These are phyloP conservation scores for Fomitopsis serialis DNA, from an alignment of 768 basidiomycete species.

Conservation along the genomic window DNA sequence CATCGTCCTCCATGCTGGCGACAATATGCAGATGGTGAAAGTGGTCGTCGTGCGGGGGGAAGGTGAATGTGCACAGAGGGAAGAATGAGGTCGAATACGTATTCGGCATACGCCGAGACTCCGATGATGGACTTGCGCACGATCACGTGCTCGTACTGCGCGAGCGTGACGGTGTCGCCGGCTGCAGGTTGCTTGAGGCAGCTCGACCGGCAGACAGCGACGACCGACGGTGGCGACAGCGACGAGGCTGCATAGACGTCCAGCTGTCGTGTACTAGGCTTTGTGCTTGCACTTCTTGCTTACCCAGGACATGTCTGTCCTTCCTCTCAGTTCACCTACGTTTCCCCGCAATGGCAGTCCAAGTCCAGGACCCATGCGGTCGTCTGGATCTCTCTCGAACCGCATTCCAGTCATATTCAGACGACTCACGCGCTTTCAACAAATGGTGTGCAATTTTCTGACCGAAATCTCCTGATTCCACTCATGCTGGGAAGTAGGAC, in stretches of 20 bases:
- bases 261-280: too few species aligned
- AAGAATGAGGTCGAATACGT: not conserved
- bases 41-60: slow-evolving; percentile 2
- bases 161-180: too few species aligned
- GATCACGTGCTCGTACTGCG: not conserved
- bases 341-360: slow-evolving; percentile 9
- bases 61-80: not conserved
- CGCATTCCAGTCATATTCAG: slow-evolving; percentile 79
- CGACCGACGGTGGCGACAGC: too few species aligned
- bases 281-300: too few species aligned
- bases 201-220: too few species aligned
- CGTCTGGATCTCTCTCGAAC: slow-evolving; percentile 31
- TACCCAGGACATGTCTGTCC: slow-evolving; percentile 1
- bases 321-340: slow-evolving; percentile 19
- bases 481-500: slow-evolving; percentile 49
- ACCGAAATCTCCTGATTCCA: not conserved
- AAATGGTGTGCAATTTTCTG: slow-evolving; percentile 56
- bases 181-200: too few species aligned
- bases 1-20: slow-evolving; percentile 56
- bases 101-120: not conserved
- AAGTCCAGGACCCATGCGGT: slow-evolving; percentile 4
- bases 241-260: too few species aligned
- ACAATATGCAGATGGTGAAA: slow-evolving; percentile 1
- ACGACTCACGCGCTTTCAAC: slow-evolving; percentile 74
- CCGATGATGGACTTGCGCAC: not conserved